Conservation (phyloP, 805 yeast species). For the Pichia phayaonensis region DNA sequence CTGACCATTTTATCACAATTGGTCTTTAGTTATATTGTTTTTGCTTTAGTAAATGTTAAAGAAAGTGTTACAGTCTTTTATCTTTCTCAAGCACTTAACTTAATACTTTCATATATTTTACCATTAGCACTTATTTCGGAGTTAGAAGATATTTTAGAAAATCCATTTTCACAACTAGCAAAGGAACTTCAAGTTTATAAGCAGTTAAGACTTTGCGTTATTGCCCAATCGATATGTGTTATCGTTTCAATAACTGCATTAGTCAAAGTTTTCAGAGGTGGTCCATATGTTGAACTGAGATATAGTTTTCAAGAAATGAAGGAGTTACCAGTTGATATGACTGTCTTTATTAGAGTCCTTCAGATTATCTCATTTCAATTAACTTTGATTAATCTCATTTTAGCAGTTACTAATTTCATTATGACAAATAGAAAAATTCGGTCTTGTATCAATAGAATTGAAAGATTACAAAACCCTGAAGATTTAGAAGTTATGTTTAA, state of each 20-base stretch:
- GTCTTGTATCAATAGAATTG: constrained; percentile 21
- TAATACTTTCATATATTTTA: constrained; percentile 21
- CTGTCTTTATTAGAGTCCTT: constrained; percentile 10
- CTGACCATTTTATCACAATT: constrained; percentile 22
- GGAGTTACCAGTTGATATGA: constrained; percentile 6
- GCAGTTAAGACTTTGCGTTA: constrained; percentile 14
- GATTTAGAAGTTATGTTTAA: constrained; percentile 4
- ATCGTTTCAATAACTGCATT: constrained; percentile 20
- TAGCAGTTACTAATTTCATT: constrained; percentile 18
- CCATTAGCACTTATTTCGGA: constrained; percentile 18
- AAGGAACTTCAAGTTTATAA: constrained; percentile 19
- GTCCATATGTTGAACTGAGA: constrained; percentile 6
- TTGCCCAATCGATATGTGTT: constrained; percentile 16
- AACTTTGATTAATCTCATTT: constrained; percentile 14
- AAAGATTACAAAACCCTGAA: constrained; percentile 11
- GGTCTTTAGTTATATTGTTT: constrained; percentile 22
- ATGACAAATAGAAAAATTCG: constrained; percentile 20
- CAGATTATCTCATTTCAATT: constrained; percentile 21
- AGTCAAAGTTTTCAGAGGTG: constrained; percentile 10
- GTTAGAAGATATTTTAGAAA: constrained; percentile 18
- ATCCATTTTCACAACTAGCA: constrained; percentile 20
- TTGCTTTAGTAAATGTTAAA: constrained; percentile 22
- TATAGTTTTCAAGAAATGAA: neutral
- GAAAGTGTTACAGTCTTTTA: constrained; percentile 19
- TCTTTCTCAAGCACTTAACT: constrained; percentile 19